Conservation (phyloP, 106 monocot genomes). For the Dendrobium nobile region DNA sequence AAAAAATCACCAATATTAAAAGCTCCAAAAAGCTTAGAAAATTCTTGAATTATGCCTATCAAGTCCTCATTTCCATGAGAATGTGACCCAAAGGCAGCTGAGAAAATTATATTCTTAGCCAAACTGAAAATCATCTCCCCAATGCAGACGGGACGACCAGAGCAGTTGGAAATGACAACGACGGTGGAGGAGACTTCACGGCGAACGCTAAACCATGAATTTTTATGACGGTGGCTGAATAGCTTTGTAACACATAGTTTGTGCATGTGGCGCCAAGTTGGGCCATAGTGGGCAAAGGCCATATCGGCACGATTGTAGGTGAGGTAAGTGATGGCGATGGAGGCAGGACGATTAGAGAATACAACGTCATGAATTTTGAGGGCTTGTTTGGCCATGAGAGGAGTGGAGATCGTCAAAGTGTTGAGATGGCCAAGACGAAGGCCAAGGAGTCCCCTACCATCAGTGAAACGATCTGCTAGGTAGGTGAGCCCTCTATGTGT, state of each 20-base stretch:
- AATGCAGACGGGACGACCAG: conserved; percentile 24
- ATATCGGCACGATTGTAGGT: conserved; percentile 84
- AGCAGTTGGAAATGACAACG: conserved; percentile 4
- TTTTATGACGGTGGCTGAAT: conserved; percentile 62
- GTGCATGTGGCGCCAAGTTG: conserved; percentile 89
- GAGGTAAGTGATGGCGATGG: conserved; percentile 55
- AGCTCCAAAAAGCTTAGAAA: conserved; percentile 70
- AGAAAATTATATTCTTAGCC: conserved; percentile 47
- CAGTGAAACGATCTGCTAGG: conserved; percentile 37
- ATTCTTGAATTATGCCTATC: conserved; percentile 68
- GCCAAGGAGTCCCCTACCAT: conserved; percentile 40
- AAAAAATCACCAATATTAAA: conserved; percentile 70
- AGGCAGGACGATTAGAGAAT: conserved; percentile 71
- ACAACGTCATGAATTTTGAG: conserved; percentile 53
- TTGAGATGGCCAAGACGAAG: conserved; percentile 53
- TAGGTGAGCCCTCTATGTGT: conserved; percentile 73
- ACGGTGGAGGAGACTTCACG: conserved; percentile 37
- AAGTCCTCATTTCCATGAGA: conserved; percentile 13
- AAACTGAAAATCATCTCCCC: conserved; percentile 60
- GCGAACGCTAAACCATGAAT: conserved; percentile 70
- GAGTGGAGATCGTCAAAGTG: conserved; percentile 58
- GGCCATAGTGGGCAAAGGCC: conserved; percentile 83
- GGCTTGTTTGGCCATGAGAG: conserved; percentile 52
- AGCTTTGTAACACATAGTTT: conserved; percentile 81
- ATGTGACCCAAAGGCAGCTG: conserved; percentile 53